Base-by-base conservation (phyloP, 164 flowering plant species). In the Dillenia suffruticosa region DNA sequence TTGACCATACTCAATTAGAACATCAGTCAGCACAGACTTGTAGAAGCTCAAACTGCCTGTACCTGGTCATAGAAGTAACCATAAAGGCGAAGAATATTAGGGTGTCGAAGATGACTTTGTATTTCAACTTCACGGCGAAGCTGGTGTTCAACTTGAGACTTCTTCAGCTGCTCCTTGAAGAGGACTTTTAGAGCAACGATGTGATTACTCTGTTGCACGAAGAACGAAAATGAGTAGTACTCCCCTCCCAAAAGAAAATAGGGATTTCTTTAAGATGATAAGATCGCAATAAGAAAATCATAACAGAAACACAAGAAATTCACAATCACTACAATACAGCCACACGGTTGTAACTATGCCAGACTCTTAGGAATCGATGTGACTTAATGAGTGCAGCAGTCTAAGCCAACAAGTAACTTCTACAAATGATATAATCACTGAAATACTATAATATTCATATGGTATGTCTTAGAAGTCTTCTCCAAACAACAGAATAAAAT, bases 61-160 rank as follows among this genome's bases (percentile, higher is more conserved):
- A 88, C 98, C 86, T 94, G 98, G 71, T 94, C 98, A 65, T 90
- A 90, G 58, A 94, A 91, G 72, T 90, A 94, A 16, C 98, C 98
- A 75, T 90, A 89, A 4, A 94, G 89, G 9, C 98, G 83, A 26
- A 94, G 57, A 10, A 94, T 90, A 56, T 94, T 90, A 4, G 96
- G 90, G 57, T 94, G 91, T 15, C 97, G 75, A 17, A 94, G 91
- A 74, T 90, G 97, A 68, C 96, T 86, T 60, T 94, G 98, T 56
- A 94, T 94, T 68, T 94, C 98, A 44, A 94, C 96, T 73, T 94
- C 98, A 40, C 98, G 70, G 2, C 96, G 87, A 32, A 94, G 94
- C 79, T 94, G 98, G 68, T 94, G 98, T 71, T 94, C 97, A 58
- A 90, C 97, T 67, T 90, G 98, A 53, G 97, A 89, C 75, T 89